A percentile compares a stretch with the other conserved stretches of the same genome.
Evolutionary conservation across 2,329 filamentous ascomycete species (phyloP).

Genomic region (Ophiostoma sp.): DNA sequence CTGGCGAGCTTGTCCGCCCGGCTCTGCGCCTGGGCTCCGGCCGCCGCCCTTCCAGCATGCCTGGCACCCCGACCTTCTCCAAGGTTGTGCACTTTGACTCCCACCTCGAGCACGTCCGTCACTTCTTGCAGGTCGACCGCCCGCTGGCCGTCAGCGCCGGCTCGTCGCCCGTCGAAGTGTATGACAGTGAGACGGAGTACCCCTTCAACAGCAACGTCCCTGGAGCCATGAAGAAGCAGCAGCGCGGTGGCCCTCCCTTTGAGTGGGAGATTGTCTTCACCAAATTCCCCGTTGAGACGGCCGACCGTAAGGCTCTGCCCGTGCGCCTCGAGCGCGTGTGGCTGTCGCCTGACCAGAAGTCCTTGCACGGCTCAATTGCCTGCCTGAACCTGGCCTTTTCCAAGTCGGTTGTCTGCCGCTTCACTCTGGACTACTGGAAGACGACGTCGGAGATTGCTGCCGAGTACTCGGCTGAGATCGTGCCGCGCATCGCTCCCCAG

Average conservation of each 20-base stretch:
- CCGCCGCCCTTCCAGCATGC: constrained; percentile 90
- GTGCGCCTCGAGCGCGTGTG: constrained; percentile 85
- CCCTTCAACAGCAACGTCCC: constrained; percentile 66
- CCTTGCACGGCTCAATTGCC: constrained; percentile 76
- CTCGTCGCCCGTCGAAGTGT: constrained; percentile 84
- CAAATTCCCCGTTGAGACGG: constrained; percentile 74
- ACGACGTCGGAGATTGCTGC: constrained; percentile 91
- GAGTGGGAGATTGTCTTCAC: constrained; percentile 86
- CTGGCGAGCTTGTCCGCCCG: constrained; percentile 90
- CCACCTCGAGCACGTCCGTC: constrained; percentile 90
- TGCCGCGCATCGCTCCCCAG: constrained; percentile 59
- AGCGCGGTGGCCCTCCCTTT: constrained; percentile 52
- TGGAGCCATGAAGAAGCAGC: constrained; percentile 31
- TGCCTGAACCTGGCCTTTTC: constrained; percentile 89
- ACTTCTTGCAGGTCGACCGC: constrained; percentile 91
- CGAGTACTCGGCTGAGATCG: constrained; percentile 81
- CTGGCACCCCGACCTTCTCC: constrained; percentile 90
- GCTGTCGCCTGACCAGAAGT: constrained; percentile 85
- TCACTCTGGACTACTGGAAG: constrained; percentile 98
- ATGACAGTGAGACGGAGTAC: constrained; percentile 86
- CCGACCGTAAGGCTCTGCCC: constrained; percentile 62
- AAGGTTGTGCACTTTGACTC: constrained; percentile 99
- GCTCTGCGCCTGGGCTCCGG: constrained; percentile 79
- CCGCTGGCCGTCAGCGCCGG: constrained; percentile 95
- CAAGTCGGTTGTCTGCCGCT: constrained; percentile 85